These are phyloP conservation scores for Penicillium sp. DNA, from an alignment of 2,329 filamentous ascomycete species.

Conservation along the genomic window DNA sequence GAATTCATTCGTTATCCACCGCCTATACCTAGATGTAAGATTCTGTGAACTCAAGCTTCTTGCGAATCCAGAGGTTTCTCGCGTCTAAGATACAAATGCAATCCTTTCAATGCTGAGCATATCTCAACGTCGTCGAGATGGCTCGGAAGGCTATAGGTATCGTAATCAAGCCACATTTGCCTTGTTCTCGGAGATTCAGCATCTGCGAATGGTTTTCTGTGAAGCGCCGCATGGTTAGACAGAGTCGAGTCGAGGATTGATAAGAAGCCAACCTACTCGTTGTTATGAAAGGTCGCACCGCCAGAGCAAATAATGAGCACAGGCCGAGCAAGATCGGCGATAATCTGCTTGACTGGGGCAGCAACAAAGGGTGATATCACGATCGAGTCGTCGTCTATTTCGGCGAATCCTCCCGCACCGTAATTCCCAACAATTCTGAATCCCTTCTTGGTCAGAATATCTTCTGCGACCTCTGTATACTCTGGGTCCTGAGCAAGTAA, in stretches of 20 bases:
- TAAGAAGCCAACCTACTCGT: conserved; percentile 19
- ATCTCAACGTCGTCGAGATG: conserved; percentile 19
- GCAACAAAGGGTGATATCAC: conserved; percentile 20
- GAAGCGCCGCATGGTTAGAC: conserved; percentile 12
- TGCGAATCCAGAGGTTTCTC: conserved; percentile 11
- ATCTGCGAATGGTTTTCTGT: conserved; percentile 21
- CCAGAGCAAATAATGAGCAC: conserved; percentile 20
- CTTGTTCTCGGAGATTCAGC: conserved; percentile 23
- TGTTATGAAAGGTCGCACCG: conserved; percentile 15
- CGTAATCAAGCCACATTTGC: conserved; percentile 22
- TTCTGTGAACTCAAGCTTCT: conserved; percentile 12
- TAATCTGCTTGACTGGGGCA: conserved; percentile 23
- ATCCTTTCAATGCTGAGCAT: conserved; percentile 14
- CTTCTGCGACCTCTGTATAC: conserved; percentile 18
- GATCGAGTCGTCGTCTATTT: conserved; percentile 22
- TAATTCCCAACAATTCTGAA: conserved; percentile 19
- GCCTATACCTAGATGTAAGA: conserved; percentile 8
- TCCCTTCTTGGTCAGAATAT: conserved; percentile 15
- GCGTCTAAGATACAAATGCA: conserved; percentile 21
- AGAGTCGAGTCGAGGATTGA: conserved; percentile 15
- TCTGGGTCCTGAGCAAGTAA: conserved; percentile 20
- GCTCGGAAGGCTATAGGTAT: conserved; percentile 16
- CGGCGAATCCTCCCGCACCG: conserved; percentile 20
- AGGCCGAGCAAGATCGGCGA: conserved; percentile 22
- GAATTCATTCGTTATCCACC: too few species aligned